A percentile compares a stretch with the other conserved stretches of the same genome.
Conservation (phyloP, 2,329 filamentous ascomycete species). For the Emydomyces testavorans region DNA sequence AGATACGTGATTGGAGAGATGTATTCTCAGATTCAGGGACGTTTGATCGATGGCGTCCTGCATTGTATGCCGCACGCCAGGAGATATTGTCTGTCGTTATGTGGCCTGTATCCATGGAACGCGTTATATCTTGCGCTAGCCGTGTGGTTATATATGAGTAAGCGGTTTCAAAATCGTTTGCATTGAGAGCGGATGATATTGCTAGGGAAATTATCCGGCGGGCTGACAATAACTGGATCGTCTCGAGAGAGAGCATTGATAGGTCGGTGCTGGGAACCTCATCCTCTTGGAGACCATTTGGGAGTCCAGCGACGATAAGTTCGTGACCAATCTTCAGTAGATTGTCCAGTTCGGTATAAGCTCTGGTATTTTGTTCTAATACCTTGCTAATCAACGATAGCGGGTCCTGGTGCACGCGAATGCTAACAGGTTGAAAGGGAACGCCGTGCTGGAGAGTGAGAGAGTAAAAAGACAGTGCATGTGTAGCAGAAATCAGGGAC, state of each 20-base stretch:
- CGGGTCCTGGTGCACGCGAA: slow-evolving; percentile 51
- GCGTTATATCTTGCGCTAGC: slow-evolving; percentile 33
- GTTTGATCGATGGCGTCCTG: slow-evolving; percentile 43
- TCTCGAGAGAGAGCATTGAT: slow-evolving; percentile 16
- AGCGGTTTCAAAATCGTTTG: slow-evolving; percentile 46
- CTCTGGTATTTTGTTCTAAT: slow-evolving; percentile 49
- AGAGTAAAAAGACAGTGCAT: slow-evolving; percentile 54
- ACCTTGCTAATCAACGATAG: slow-evolving; percentile 48
- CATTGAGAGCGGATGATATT: slow-evolving; percentile 35
- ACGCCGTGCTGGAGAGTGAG: slow-evolving; percentile 53
- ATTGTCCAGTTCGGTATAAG: slow-evolving; percentile 54
- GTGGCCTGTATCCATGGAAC: slow-evolving; percentile 23
- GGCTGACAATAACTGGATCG: slow-evolving; percentile 31
- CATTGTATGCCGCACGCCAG: slow-evolving; percentile 53
- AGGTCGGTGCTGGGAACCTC: slow-evolving; percentile 11
- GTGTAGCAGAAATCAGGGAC: slow-evolving; percentile 49
- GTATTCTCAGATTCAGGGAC: slow-evolving; percentile 23
- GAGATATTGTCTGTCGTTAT: slow-evolving; percentile 44
- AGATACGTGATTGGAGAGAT: slow-evolving; percentile 36
- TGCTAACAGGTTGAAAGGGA: slow-evolving; percentile 55
- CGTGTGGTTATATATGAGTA: slow-evolving; percentile 56
- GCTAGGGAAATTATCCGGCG: slow-evolving; percentile 38
- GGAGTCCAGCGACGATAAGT: slow-evolving; percentile 40
- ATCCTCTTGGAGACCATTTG: slow-evolving; percentile 20
- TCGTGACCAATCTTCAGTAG: slow-evolving; percentile 51